These are phyloP conservation scores for Verticillium tricorpus DNA, from an alignment of 2,329 filamentous ascomycete genomes.

Conservation along the genomic window DNA sequence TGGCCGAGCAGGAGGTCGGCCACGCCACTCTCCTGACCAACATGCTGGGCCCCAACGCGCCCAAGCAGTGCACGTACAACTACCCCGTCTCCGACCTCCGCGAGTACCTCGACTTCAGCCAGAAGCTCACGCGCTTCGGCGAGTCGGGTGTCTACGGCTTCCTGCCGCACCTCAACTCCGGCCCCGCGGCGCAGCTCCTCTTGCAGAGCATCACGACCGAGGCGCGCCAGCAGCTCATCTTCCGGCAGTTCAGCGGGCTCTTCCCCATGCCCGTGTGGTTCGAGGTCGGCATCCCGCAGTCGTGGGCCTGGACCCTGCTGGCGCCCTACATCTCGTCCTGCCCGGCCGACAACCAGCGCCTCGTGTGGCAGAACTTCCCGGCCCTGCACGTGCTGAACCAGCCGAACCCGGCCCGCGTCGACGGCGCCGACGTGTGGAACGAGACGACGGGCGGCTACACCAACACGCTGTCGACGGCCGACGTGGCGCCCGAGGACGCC, in stretches of 20 bases:
- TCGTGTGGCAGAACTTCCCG: conserved; percentile 84
- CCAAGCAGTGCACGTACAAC: conserved; percentile 74
- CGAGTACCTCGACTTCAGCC: conserved; percentile 79
- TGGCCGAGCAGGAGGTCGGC: conserved; percentile 72
- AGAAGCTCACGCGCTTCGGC: conserved; percentile 79
- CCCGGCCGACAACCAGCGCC: conserved; percentile 65
- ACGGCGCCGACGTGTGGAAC: conserved; percentile 56
- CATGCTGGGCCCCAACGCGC: conserved; percentile 67
- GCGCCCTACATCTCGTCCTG: conserved; percentile 79
- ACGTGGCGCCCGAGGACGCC: conserved; percentile 36
- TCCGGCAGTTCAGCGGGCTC: conserved; percentile 75
- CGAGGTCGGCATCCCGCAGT: conserved; percentile 73
- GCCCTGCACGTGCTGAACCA: conserved; percentile 68
- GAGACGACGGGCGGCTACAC: conserved; percentile 60
- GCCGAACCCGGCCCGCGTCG: conserved; percentile 66
- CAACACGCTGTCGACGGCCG: conserved; percentile 48
- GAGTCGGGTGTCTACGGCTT: conserved; percentile 81
- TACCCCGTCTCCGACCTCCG: conserved; percentile 71
- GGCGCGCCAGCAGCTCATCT: conserved; percentile 78
- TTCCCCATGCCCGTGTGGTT: conserved; percentile 85
- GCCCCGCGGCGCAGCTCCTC: conserved; percentile 68
- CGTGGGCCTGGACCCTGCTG: conserved; percentile 78
- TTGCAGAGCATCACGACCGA: conserved; percentile 74
- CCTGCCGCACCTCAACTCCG: conserved; percentile 70
- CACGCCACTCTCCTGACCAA: conserved; percentile 74